Evolutionary conservation across 2,329 filamentous ascomycete species (phyloP).

Genomic region (Domatiomyces globalis): DNA sequence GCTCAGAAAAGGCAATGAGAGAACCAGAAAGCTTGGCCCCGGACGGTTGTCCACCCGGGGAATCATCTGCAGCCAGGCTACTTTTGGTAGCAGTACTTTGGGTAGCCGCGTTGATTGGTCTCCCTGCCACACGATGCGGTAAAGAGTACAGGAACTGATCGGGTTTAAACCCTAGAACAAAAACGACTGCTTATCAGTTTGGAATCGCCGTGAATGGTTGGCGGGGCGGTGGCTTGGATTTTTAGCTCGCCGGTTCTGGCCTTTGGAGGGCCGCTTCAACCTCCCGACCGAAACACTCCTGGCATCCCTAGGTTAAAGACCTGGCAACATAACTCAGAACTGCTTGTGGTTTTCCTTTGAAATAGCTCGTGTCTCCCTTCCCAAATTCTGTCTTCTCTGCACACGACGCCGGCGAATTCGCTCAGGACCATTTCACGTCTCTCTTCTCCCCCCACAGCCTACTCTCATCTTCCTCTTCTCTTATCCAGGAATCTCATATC

Average conservation of each 20-base stretch:
- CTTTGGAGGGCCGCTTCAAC: neutral
- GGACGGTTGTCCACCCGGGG: neutral
- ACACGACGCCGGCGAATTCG: neutral
- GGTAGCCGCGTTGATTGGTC: neutral
- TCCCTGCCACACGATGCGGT: neutral
- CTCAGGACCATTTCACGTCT: neutral
- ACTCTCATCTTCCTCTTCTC: neutral
- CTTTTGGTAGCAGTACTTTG: neutral
- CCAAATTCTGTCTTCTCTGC: neutral
- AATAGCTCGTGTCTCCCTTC: neutral
- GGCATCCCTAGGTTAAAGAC: neutral
- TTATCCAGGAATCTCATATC: neutral
- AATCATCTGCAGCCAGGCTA: neutral
- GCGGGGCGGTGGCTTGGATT: neutral
- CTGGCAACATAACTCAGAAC: neutral
- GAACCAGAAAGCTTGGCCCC: neutral
- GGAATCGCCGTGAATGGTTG: neutral
- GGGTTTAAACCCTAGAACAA: neutral
- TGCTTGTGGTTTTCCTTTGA: conserved; percentile 1
- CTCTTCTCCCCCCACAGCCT: neutral
- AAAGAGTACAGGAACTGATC: neutral
- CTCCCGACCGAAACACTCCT: neutral
- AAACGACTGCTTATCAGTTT: neutral
- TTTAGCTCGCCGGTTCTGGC: neutral
- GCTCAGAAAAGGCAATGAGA: neutral